Base-by-base conservation (phyloP, 257 asterid genomes). In the Fraxinus excelsior region DNA sequence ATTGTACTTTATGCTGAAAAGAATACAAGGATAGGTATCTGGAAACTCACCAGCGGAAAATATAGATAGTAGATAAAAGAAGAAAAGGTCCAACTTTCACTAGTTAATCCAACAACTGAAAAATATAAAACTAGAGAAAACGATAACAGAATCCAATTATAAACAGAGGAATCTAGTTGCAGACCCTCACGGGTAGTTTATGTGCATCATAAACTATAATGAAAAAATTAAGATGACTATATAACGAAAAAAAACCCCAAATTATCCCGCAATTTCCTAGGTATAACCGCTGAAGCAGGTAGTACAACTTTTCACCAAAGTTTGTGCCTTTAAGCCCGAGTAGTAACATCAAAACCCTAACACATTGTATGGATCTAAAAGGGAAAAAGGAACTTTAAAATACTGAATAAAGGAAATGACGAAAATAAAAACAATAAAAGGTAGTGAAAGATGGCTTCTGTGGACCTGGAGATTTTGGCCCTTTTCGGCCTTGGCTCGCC, bases 391-490 rank as follows among this genome's bases (percentile, higher is more conserved):
- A 19, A 23, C 23, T 19, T 67, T 4, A 13, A 72, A 67, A 19
- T 21, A 67, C 12, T 29, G 66, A 21, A 11, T 0, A 49, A 25
- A n/a, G 10, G 29, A 19, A 46, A n/a, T 16, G 37, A 37, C 6
- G 37, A 42, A 42, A 75, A 70, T 7, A 5, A 11, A 60, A 46
- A 68, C 11, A 49, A 42, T 28, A 38, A 67, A n/a, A 34, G 32
- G 4, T 7, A 75, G 53, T 53, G 2, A 64, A 66, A n/a, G 35
- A 56, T 7, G 16, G 29, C 23, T 21, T 29, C 31, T 21, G 3
- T 21, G 38, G 42, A 91, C 97, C 94, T 91, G 84, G 85, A 74
- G 51, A 86, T 78, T 75, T 87, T 89, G 75, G 86, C 84, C 84
- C 92, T 84, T 74, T 91, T 91, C 46, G 85, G 79, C 67, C 73